Evolutionary conservation across 73 alveolate species (phyloP).

Genomic region (Blepharisma japonicum): DNA sequence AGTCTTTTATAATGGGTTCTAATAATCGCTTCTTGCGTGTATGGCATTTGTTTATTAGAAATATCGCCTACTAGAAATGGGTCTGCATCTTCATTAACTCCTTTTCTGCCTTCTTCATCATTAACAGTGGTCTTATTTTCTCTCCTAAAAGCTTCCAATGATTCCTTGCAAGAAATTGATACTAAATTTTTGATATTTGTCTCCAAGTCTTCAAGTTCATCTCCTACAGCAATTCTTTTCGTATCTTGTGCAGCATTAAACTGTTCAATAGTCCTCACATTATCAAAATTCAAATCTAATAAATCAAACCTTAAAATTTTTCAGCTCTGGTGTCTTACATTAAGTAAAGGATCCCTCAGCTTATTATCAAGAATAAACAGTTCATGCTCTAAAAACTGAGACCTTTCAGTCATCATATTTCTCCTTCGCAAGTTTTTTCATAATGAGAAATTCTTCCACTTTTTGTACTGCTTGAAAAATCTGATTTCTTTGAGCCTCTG

Average conservation of each 20-base stretch:
- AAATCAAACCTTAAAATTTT: conserved; percentile 58
- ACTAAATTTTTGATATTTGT: conserved; percentile 56
- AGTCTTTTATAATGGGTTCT: conserved; percentile 92
- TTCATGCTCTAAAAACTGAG: conserved; percentile 60
- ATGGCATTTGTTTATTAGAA: conserved; percentile 86
- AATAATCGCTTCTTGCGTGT: conserved; percentile 96
- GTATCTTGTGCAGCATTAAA: conserved; percentile 53
- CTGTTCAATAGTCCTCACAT: conserved; percentile 55
- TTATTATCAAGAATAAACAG: conserved; percentile 73
- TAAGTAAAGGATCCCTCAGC: conserved; percentile 65
- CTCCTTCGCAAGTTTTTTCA: conserved; percentile 84
- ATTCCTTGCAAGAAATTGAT: conserved; percentile 62
- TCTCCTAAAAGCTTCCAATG: conserved; percentile 71
- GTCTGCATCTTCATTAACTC: conserved; percentile 54
- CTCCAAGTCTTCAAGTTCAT: conserved; percentile 53
- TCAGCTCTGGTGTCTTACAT: conserved; percentile 59
- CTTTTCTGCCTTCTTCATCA: conserved; percentile 66
- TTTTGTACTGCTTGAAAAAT: conserved; percentile 67
- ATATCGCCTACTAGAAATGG: conserved; percentile 88
- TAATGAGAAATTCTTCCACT: conserved; percentile 75
- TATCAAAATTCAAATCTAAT: conserved; percentile 57
- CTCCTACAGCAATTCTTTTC: conserved; percentile 49
- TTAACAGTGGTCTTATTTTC: conserved; percentile 68
- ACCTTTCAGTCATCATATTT: conserved; percentile 62
- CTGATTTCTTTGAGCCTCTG: conserved; percentile 54